Conservation (phyloP, 2,329 filamentous ascomycete species). For the Monosporascus cannonballus region DNA sequence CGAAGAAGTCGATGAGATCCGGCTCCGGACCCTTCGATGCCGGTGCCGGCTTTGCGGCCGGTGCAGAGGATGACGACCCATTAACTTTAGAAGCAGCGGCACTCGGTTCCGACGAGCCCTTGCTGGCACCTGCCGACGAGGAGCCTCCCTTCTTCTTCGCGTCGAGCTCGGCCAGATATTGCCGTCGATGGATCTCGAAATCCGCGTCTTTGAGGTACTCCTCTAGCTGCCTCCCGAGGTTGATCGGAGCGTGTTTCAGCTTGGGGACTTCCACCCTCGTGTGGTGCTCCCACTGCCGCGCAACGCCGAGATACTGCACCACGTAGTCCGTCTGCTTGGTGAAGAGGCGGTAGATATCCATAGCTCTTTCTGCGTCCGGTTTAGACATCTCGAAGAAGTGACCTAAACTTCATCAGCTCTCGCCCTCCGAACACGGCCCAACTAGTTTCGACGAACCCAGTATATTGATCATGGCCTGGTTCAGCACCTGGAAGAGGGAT, state of each 20-base stretch:
- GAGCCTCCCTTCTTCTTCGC: constrained; percentile 50
- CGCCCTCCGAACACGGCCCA: background rate
- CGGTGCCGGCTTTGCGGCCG: constrained; percentile 36
- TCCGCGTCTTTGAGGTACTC: constrained; percentile 93
- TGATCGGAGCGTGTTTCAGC: constrained; percentile 93
- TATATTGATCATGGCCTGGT: constrained; percentile 95
- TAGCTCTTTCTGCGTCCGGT: constrained; percentile 83
- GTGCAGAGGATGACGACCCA: constrained; percentile 19
- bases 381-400: constrained; percentile 99
- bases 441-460: constrained; percentile 56
- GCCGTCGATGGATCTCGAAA: constrained; percentile 86
- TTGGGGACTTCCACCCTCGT: constrained; percentile 93
- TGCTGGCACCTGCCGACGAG: constrained; percentile 29
- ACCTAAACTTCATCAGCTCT: constrained; percentile 44
- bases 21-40: constrained; percentile 59
- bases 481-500: constrained; percentile 87
- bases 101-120: constrained; percentile 28
- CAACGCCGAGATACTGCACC: constrained; percentile 81
- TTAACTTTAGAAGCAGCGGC: constrained; percentile 36
- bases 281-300: constrained; percentile 84
- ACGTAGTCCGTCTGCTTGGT: constrained; percentile 88
- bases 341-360: constrained; percentile 89
- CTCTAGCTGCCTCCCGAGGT: constrained; percentile 80
- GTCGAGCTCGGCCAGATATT: constrained; percentile 85
- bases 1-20: constrained; percentile 92